Percentiles rank a stretch among this genome's conserved stretches.
These are phyloP conservation scores for Barbatosphaeria neglecta DNA, from an alignment of 495 filamentous ascomycete genomes.

Conservation along the genomic window DNA sequence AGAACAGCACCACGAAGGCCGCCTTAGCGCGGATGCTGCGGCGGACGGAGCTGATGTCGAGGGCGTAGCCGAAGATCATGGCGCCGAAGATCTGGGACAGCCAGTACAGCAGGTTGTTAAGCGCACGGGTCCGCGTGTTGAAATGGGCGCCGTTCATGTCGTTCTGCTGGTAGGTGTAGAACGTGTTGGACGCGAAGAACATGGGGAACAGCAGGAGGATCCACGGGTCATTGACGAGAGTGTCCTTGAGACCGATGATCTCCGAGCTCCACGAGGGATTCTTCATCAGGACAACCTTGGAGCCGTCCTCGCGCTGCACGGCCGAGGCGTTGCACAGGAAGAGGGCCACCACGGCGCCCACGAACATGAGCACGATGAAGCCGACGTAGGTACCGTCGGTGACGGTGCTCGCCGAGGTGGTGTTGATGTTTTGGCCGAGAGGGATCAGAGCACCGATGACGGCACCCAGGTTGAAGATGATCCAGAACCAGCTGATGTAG, in stretches of 20 bases:
- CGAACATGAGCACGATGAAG: slow-evolving; percentile 76
- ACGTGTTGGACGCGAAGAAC: slow-evolving; percentile 73
- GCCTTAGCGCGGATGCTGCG: slow-evolving; percentile 66
- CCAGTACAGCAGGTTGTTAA: slow-evolving; percentile 85
- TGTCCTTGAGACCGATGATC: slow-evolving; percentile 66
- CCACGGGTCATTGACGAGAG: slow-evolving; percentile 59
- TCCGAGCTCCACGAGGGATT: slow-evolving; percentile 74
- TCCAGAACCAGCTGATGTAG: slow-evolving; percentile 87
- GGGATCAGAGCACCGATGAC: slow-evolving; percentile 83
- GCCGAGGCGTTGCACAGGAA: slow-evolving; percentile 64
- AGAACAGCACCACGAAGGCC: slow-evolving; percentile 52
- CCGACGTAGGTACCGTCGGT: slow-evolving; percentile 82
- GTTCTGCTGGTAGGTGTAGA: slow-evolving; percentile 63
- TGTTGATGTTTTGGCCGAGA: slow-evolving; percentile 68
- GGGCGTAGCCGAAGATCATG: slow-evolving; percentile 59
- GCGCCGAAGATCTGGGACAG: slow-evolving; percentile 79
- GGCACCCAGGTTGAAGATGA: slow-evolving; percentile 88
- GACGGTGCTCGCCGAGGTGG: slow-evolving; percentile 43
- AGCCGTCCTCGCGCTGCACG: slow-evolving; percentile 70
- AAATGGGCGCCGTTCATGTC: slow-evolving; percentile 60
- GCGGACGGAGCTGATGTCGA: slow-evolving; percentile 53
- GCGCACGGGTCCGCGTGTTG: slow-evolving; percentile 66
- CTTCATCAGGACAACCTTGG: slow-evolving; percentile 69
- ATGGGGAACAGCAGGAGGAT: slow-evolving; percentile 79
- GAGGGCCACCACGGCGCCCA: slow-evolving; percentile 62